Evolutionary conservation across 169 alveolate genomes (phyloP).

Genomic region (Babesia ovata): DNA sequence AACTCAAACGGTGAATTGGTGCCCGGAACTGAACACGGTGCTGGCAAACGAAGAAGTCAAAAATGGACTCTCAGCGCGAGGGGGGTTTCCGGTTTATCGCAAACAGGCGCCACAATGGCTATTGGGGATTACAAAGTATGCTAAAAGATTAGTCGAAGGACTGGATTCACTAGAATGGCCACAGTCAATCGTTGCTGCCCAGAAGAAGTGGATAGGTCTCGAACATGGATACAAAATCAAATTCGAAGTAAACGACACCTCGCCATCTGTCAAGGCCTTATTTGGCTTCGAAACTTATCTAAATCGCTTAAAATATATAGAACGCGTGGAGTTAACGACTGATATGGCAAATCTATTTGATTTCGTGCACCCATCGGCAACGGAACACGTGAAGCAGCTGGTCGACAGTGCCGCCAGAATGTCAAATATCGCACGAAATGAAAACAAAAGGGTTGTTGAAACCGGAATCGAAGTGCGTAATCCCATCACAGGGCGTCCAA

Average conservation of each 20-base stretch:
- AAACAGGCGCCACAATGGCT: constrained; percentile 85
- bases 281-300: constrained; percentile 38
- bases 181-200: constrained; percentile 78
- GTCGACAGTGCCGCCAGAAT: constrained; percentile 1
- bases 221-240: constrained; percentile 70
- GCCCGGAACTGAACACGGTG: constrained; percentile 85
- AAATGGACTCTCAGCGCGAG: constrained; percentile 86
- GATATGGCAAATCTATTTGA: constrained; percentile 12
- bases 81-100: constrained; percentile 83
- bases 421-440: constrained; percentile 51
- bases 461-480: constrained; percentile 43
- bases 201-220: constrained; percentile 89
- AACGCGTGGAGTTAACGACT: constrained; percentile 17
- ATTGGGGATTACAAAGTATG: constrained; percentile 83
- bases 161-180: constrained; percentile 85
- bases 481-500: constrained; percentile 52
- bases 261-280: neutral
- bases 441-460: constrained; percentile 7
- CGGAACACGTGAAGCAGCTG: constrained; percentile 5
- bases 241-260: neutral
- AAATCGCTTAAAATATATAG: neutral
- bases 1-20: constrained; percentile 85
- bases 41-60: constrained; percentile 90
- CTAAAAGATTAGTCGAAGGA: constrained; percentile 80
- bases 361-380: constrained; percentile 20